phyloP scores from a whole-genome alignment of 176 grass and related monocot genomes.

The Bromus sterilis region DNA sequence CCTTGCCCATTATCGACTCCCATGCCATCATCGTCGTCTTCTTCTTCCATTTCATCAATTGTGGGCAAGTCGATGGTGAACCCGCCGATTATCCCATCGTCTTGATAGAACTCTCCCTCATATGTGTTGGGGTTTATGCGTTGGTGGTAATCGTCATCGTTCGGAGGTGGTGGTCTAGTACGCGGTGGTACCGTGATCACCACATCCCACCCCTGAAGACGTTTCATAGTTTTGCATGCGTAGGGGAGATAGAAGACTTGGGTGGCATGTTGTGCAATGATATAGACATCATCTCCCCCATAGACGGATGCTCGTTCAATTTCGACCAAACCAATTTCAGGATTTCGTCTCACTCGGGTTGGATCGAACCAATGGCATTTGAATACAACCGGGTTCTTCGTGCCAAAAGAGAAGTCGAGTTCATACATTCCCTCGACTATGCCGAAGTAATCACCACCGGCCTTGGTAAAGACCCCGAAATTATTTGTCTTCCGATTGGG shows the following conservation, averaged over 20 bases:
- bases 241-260: too few species aligned
- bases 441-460: neutral
- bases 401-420: neutral
- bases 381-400: neutral
- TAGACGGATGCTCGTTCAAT: neutral
- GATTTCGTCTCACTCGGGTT: neutral
- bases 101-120: too few species aligned
- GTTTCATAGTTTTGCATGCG: neutral
- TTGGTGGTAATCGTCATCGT: neutral
- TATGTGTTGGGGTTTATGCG: neutral
- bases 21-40: too few species aligned
- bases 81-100: too few species aligned
- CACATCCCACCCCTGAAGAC: neutral
- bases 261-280: too few species aligned
- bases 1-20: too few species aligned
- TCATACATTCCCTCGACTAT: neutral
- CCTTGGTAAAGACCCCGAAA: neutral
- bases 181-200: neutral
- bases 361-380: neutral
- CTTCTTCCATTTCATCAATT: too few species aligned
- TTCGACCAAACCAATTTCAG: neutral
- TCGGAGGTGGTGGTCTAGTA: neutral
- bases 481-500: neutral
- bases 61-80: too few species aligned
- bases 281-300: too few species aligned